Base-by-base conservation (phyloP, 164 flowering plant species). In the Akebia trifoliata region DNA sequence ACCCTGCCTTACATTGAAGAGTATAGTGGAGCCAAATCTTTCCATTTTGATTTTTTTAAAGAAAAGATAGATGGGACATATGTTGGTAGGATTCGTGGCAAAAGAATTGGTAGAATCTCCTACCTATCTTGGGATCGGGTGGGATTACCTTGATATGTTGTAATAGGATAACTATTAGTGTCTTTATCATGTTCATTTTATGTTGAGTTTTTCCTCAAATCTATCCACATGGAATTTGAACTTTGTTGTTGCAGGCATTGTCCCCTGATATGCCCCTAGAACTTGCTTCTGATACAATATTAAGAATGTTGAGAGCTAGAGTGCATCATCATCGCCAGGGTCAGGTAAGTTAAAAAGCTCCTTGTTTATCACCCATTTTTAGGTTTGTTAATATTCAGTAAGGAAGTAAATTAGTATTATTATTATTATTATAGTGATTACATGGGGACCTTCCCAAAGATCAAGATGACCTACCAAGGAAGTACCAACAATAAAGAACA, bases 251-350 rank as follows among this genome's bases (percentile, higher is more conserved):
- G 71, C 90, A 92, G 99, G 77, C 79, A 54, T 69, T 93, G 67
- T 90, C 99, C n/a, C 82, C 93, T 1, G 87, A 93, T 50, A 90
- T 90, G 90, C 99, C 99, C 21, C 83, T 93, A 31, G 86, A 86
- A 62, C 95, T 93, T 64, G 97, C 99, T 14, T 83, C 99, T 7
- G 95, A 87, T 28, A 93, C 96, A 55, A 70, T 93, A 61, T 64
- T 83, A 59, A 82, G 90, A 74, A 83, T 90, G 87, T 62, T 90
- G 69, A 87, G 86, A 75, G 99, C 99, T 76, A 85, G 97, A 42
- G 72, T 78, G 62, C 97, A 90, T 81, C 99, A 93, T 71, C 83
- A 78, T 63, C 78, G 69, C 51, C 90, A 90, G 75, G 92, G 96
- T 62, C 82, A 87, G 76, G 98, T 86, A 79, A 54, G 64, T 42